Conservation (phyloP, 495 filamentous ascomycete species). For the Penicillium silybi region DNA sequence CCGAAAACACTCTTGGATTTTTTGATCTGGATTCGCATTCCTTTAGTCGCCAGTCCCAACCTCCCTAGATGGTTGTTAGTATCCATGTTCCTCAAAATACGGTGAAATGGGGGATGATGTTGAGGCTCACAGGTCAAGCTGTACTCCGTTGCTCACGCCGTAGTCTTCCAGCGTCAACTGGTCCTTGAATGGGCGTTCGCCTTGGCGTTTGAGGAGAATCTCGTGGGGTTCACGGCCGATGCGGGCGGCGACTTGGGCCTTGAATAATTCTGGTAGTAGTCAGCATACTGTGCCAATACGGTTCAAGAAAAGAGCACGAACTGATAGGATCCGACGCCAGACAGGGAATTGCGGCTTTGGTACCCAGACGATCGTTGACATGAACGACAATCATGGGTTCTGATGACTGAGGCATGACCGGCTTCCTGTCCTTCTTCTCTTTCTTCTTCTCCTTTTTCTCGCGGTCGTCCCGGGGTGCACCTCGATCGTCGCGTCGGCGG, state of each 20-base stretch:
- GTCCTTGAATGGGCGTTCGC: constrained; percentile 89
- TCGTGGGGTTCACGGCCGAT: constrained; percentile 87
- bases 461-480: constrained; percentile 24
- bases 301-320: constrained; percentile 17
- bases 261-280: constrained; percentile 61
- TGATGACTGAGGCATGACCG: constrained; percentile 26
- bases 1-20: background rate
- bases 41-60: constrained; percentile 73
- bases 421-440: constrained; percentile 41
- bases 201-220: constrained; percentile 87
- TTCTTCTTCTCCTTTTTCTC: constrained; percentile 35
- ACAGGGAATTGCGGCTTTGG: constrained; percentile 85
- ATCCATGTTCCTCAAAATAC: background rate
- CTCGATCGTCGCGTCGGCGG: constrained; percentile 23
- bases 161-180: constrained; percentile 82
- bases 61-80: constrained; percentile 45
- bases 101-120: background rate
- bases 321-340: constrained; percentile 74
- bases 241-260: constrained; percentile 79
- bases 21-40: background rate
- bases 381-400: constrained; percentile 90
- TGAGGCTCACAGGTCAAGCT: constrained; percentile 67
- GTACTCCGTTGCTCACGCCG: constrained; percentile 82
- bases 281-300: background rate
- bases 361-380: constrained; percentile 88